Evolutionary conservation across 73 alveolate species (phyloP).

Genomic region (Tetrahymena malaccensis): DNA sequence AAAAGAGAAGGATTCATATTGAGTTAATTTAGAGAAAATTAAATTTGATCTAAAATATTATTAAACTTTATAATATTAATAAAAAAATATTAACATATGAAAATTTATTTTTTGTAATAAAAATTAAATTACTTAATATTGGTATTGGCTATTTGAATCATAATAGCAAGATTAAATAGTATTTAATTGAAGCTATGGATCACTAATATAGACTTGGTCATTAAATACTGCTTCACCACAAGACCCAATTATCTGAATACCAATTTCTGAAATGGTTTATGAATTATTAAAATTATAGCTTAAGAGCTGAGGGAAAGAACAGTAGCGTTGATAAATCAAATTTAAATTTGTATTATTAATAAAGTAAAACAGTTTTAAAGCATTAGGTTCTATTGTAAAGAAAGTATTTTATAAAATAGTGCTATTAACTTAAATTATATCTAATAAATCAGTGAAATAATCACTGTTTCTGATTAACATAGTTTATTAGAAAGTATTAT

Average conservation of each 20-base stretch:
- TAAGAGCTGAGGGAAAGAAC: not conserved
- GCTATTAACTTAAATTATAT: too few relatives aligned
- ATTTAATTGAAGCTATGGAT: not conserved
- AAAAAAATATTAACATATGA: too few relatives aligned
- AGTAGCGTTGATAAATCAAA: not conserved
- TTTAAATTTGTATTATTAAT: not conserved
- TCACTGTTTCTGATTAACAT: not conserved
- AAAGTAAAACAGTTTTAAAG: not conserved
- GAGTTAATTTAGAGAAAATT: not conserved
- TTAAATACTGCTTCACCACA: not conserved
- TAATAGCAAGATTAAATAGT: not conserved
- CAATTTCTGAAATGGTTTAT: too few relatives aligned
- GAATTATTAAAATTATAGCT: not conserved
- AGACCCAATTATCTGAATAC: not conserved
- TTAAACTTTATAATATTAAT: not conserved
- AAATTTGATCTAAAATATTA: not conserved
- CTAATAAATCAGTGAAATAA: not conserved
- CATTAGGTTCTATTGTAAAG: not conserved
- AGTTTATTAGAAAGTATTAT: too few relatives aligned
- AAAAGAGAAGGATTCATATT: not conserved
- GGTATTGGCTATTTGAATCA: not conserved
- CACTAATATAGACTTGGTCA: not conserved
- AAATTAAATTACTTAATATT: not conserved
- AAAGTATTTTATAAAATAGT: too few relatives aligned
- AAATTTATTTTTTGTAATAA: too few relatives aligned